These are phyloP conservation scores for Acanthamoeba polyphaga DNA, from an alignment of 208 protist species.

Conservation along the genomic window DNA sequence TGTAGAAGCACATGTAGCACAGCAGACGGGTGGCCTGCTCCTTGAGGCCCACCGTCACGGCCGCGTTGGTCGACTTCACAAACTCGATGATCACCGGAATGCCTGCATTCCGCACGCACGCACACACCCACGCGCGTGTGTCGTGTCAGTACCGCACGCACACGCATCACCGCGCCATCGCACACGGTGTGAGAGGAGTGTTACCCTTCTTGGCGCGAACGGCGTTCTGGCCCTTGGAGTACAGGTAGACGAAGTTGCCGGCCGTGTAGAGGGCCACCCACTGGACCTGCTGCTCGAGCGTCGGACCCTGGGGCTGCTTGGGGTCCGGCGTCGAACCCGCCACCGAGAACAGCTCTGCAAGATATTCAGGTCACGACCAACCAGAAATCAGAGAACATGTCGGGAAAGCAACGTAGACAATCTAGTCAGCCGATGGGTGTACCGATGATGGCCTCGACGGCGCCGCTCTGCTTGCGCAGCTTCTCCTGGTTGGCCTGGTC, in stretches of 20 bases:
- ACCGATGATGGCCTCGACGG: neutral
- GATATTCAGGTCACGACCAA: too few species aligned
- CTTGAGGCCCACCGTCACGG: conserved; percentile 28
- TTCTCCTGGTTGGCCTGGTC: conserved; percentile 53
- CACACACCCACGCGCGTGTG: too few species aligned
- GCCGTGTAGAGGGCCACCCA: conserved; percentile 22
- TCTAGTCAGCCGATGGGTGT: neutral
- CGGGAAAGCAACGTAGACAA: too few species aligned
- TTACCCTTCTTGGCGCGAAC: conserved; percentile 28
- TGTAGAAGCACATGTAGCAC: conserved; percentile 56
- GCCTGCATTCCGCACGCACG: neutral
- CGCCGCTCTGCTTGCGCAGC: conserved; percentile 38
- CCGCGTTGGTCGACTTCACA: conserved; percentile 21
- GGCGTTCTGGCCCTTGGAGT: conserved; percentile 46
- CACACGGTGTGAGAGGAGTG: neutral
- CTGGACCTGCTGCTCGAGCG: conserved; percentile 23
- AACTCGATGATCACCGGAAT: conserved; percentile 14
- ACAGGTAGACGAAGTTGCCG: conserved; percentile 27
- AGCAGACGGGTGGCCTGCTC: conserved; percentile 30
- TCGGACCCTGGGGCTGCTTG: conserved; percentile 24
- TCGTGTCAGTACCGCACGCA: neutral
- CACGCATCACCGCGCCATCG: neutral
- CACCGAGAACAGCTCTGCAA: conserved; percentile 18
- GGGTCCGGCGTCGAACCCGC: neutral
- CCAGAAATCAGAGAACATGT: too few species aligned